Conservation (phyloP, 2,329 filamentous ascomycete species). For the Plectosphaerella plurivora region DNA sequence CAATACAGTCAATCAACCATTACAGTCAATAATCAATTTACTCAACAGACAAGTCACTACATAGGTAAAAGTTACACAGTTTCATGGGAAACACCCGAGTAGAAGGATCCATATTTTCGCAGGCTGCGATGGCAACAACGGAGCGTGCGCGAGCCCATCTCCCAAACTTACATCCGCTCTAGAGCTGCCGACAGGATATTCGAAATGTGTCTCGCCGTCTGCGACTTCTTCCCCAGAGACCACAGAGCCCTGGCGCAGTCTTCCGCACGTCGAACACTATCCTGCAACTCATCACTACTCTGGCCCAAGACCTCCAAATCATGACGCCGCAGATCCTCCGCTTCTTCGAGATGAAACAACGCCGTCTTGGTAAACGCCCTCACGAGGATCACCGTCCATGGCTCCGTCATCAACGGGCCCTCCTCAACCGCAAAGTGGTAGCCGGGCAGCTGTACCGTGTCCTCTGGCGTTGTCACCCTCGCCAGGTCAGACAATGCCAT, state of each 20-base stretch:
- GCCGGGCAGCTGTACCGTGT: constrained; percentile 23
- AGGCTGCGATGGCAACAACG: too few relatives aligned
- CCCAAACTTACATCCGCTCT: not conserved
- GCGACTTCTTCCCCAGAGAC: constrained; percentile 25
- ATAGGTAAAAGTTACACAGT: too few relatives aligned
- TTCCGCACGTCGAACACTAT: not conserved
- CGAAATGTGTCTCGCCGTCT: constrained; percentile 26
- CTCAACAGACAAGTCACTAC: too few relatives aligned
- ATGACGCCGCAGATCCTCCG: not conserved
- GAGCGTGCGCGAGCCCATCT: too few relatives aligned
- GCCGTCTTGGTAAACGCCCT: constrained; percentile 46
- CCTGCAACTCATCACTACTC: not conserved
- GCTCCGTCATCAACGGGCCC: constrained; percentile 53
- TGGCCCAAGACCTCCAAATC: not conserved
- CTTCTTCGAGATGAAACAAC: constrained; percentile 28
- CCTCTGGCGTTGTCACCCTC: constrained; percentile 32
- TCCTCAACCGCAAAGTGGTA: constrained; percentile 51
- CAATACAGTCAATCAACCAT: too few relatives aligned
- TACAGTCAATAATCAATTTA: too few relatives aligned
- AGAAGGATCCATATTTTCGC: too few relatives aligned
- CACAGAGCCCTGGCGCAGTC: not conserved
- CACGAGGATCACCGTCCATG: constrained; percentile 53
- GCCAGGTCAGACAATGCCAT: constrained; percentile 44
- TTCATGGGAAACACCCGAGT: too few relatives aligned
- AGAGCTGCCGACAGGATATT: constrained; percentile 2